Evolutionary conservation across 345 rosid species (phyloP), one percentile per base, ranked within the genome.

Genomic region (Tarenaya hassleriana): DNA sequence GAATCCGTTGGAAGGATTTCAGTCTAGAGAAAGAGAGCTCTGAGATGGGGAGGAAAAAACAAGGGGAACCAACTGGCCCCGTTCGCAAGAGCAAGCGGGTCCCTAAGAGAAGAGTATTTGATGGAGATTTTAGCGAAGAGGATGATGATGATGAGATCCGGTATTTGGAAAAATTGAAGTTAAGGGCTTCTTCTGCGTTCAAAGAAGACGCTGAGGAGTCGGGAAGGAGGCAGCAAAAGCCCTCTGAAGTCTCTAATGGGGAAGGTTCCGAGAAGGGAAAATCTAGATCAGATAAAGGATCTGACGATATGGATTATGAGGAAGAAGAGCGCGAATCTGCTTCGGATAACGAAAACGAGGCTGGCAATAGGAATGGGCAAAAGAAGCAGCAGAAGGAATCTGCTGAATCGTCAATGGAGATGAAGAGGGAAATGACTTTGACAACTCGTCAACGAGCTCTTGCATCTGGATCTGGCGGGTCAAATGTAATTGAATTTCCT

Each of bases 391-490:
- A 55, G 76, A 77, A 64, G 60, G 85, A 80, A 68, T 76, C 72
- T 44, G 69, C 75, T 62, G 86, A 81, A 38, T 47, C 55, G 5
- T 61, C 69, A 63, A 68, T 66, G 69, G 88, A 81, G 34, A 61
- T 33, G 47, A 87, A 74, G 76, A 69, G 75, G 77, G 92, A 91
- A 76, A 58, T 70, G 61, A 77, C 74, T 55, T 70, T 91, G 35
- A 91, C 95, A 7, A 80, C 85, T 7, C 96, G 98, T 19, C 98
- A 91, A 60, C 79, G 86, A 47, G 96, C 98, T 11, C 80, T 91
- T 62, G 92, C 86, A 56, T 87, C 96, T 14, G 81, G 85, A 69
- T 68, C 70, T 35, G 66, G 74, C 47, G 75, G 72, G 42, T 46
- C 94, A 44, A 77, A 63, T 43, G 45, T 64, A 10, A 76, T 84